Percentiles rank a stretch among this genome's conserved stretches.
These are phyloP conservation scores for Botrytis byssoidea DNA, from an alignment of 2,329 filamentous ascomycete genomes.

Conservation along the genomic window DNA sequence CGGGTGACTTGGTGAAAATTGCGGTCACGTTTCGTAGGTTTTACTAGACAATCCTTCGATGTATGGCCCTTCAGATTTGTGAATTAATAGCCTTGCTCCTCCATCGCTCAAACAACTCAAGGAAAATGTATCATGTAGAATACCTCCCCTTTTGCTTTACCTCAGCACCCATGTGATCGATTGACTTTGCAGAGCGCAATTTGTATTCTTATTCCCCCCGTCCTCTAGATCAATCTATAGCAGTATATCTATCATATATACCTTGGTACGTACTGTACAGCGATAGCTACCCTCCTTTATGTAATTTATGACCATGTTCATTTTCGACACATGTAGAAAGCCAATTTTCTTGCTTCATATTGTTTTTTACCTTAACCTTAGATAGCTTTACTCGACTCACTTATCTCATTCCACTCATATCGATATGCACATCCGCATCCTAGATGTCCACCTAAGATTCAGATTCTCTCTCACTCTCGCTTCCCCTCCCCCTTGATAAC, in stretches of 20 bases:
- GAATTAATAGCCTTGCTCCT: neutral
- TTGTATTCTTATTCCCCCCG: neutral
- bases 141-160: neutral
- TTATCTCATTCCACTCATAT: neutral
- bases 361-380: neutral
- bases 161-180: neutral
- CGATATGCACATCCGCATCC: neutral
- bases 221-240: neutral
- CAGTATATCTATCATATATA: neutral
- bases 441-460: neutral
- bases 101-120: neutral
- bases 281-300: neutral
- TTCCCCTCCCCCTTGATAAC: neutral
- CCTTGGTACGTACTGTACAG: neutral
- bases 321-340: neutral
- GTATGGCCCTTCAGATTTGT: neutral
- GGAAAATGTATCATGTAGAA: neutral
- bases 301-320: neutral
- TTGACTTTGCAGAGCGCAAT: neutral
- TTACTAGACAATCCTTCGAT: neutral
- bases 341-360: neutral
- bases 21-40: neutral
- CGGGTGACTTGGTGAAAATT: neutral
- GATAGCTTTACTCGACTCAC: neutral
- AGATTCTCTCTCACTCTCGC: too few species aligned